Evolutionary conservation across 176 grass and related monocot species (phyloP).

Genomic region (Eragrostis curvula): DNA sequence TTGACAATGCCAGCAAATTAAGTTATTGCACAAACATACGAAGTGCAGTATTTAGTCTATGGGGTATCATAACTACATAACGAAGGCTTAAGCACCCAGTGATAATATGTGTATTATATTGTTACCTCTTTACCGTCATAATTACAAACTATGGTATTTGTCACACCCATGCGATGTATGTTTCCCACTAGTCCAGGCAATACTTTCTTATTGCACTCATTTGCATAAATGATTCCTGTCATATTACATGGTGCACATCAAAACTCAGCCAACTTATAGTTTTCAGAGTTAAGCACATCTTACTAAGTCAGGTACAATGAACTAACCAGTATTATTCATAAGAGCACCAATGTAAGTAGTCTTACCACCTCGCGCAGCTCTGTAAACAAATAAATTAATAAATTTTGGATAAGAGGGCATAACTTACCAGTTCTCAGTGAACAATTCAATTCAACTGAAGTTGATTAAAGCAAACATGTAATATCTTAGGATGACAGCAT

Average conservation of each 20-base stretch:
- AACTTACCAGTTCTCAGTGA: constrained; percentile 3
- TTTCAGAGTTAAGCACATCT: no score
- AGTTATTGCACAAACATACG: no score
- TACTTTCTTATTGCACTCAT: constrained; percentile 89
- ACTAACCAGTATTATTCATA: constrained; percentile 93
- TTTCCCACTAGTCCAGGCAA: constrained; percentile 79
- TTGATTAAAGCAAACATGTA: background rate
- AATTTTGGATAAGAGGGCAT: background rate
- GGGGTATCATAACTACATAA: no score
- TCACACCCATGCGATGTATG: constrained; percentile 94
- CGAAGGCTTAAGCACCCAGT: background rate
- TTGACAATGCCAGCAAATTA: no score
- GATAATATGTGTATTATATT: no score
- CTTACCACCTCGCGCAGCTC: constrained; percentile 97
- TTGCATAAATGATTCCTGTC: constrained; percentile 94
- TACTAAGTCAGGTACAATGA: constrained; percentile 33
- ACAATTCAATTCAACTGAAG: background rate
- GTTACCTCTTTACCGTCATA: constrained; percentile 95
- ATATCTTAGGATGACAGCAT: background rate
- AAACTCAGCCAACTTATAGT: background rate
- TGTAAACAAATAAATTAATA: constrained; percentile 38
- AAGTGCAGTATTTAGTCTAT: no score
- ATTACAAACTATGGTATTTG: constrained; percentile 92
- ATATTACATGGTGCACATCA: constrained; percentile 9
- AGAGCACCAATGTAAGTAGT: constrained; percentile 94